These are phyloP conservation scores for Podaxis rugospora DNA, from an alignment of 768 basidiomycete species.

Conservation along the genomic window DNA sequence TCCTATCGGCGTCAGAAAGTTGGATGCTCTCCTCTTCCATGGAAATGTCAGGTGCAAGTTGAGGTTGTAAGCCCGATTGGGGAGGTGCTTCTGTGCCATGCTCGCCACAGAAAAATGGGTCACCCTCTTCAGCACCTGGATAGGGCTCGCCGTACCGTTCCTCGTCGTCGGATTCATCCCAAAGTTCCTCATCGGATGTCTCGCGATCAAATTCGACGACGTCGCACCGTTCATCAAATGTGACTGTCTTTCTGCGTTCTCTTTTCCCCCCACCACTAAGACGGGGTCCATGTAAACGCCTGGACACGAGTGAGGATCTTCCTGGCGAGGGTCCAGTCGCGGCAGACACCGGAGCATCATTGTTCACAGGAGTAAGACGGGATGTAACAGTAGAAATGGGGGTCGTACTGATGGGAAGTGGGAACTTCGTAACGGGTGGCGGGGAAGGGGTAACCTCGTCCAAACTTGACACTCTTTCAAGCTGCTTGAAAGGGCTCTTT, in stretches of 20 bases:
- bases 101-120: constrained; percentile 6
- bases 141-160: constrained; percentile 19
- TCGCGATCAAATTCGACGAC: constrained; percentile 78
- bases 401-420: constrained; percentile 15
- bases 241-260: constrained; percentile 71
- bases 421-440: constrained; percentile 20
- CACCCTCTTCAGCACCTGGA: constrained; percentile 23
- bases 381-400: constrained; percentile 6
- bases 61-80: neutral
- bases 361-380: constrained; percentile 12
- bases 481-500: constrained; percentile 70
- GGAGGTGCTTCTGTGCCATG: neutral
- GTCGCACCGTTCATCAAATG: constrained; percentile 75
- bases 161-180: constrained; percentile 22
- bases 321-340: constrained; percentile 42
- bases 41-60: neutral
- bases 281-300: constrained; percentile 74
- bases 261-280: constrained; percentile 45
- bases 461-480: constrained; percentile 21
- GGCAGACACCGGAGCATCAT: constrained; percentile 23
- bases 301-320: constrained; percentile 66
- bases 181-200: constrained; percentile 22
- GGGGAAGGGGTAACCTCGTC: constrained; percentile 25
- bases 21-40: constrained; percentile 31
- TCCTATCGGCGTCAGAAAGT: constrained; percentile 34